These are phyloP conservation scores for Monilinia vaccinii-corymbosi DNA, from an alignment of 2,329 filamentous ascomycete species.

Conservation along the genomic window DNA sequence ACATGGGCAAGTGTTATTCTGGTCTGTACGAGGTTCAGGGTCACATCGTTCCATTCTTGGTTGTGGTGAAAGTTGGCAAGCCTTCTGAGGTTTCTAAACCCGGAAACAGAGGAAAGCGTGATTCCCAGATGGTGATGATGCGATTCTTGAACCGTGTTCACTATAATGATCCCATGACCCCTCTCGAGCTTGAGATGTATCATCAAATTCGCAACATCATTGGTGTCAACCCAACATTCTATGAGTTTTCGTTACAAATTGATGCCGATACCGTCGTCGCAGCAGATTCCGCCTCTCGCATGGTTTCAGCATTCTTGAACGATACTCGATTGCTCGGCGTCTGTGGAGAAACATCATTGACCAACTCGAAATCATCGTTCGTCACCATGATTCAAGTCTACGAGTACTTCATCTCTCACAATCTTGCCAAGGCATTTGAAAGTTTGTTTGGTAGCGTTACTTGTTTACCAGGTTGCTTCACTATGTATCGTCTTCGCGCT, in stretches of 20 bases:
- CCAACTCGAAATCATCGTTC: conserved; percentile 86
- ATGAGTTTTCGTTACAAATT: conserved; percentile 93
- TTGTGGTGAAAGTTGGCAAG: conserved; percentile 91
- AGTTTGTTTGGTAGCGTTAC: conserved; percentile 95
- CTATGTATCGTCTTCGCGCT: conserved; percentile 95
- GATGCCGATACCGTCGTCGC: conserved; percentile 95
- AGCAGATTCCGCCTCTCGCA: conserved; percentile 79
- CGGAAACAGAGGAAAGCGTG: conserved; percentile 97
- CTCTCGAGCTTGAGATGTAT: conserved; percentile 94
- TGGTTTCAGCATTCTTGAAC: conserved; percentile 82
- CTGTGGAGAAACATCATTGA: conserved; percentile 89
- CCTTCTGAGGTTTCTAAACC: conserved; percentile 65
- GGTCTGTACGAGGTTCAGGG: conserved; percentile 96
- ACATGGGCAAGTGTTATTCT: conserved; percentile 98
- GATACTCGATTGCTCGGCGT: conserved; percentile 90
- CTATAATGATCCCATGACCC: conserved; percentile 94
- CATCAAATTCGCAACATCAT: conserved; percentile 99
- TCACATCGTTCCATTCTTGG: conserved; percentile 95
- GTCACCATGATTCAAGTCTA: conserved; percentile 99
- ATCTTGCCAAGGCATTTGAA: conserved; percentile 93
- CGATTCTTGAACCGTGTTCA: conserved; percentile 98
- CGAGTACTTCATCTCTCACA: conserved; percentile 99
- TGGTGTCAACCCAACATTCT: conserved; percentile 95
- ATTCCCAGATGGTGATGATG: conserved; percentile 98
- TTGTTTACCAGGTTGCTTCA: conserved; percentile 96